Base-by-base conservation (phyloP, 176 grass and related monocot species). In the Thalia dealbata region DNA sequence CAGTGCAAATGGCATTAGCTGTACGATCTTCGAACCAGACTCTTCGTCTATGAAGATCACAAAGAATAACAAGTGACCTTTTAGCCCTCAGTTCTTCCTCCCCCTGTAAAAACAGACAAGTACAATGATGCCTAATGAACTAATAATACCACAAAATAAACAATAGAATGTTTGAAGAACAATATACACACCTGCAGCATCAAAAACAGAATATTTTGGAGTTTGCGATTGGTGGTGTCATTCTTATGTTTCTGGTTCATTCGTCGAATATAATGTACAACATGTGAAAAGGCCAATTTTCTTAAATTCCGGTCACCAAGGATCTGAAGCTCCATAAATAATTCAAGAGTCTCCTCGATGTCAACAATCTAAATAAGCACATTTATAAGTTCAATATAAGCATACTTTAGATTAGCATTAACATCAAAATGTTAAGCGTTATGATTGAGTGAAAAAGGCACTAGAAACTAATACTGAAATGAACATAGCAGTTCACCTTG, bases 191-290 rank as follows among this genome's bases (percentile, higher is more conserved):
- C 89, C 89, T 92, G 82, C 65, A 97, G 82, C 67, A 92, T 65
- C 67, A 72, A 78, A 67, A 82, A 97, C 75, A 97, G 72, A 27
- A 79, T 84, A 60, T 91, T 92, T 64, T 97, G 95, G 66, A 97
- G 73, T 78, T 91, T 97, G 21, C 90, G 85, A 61, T 93, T 97
- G 15, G 67, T 85, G 76, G 71, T 30, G 75, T 88, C 87, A 75
- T 97, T 92, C 77, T 93, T 97, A 64, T 91, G 87, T 67, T 88
- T 99, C 72, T 93, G 87, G 72, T 99, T 99, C 90, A 99, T 92
- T 42, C 95, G 88, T 50, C 87, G 85, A 67, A 93, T 91, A 71
- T 79, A 91, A 67, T 93, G 90, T 48, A 97, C 74, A 61, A 91
- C 75, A 88, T 99, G 95, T 2, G 85, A 99, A 81, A 99, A 93